phyloP scores from a whole-genome alignment of 2,329 filamentous ascomycete genomes.

The Davidsoniella virescens region DNA sequence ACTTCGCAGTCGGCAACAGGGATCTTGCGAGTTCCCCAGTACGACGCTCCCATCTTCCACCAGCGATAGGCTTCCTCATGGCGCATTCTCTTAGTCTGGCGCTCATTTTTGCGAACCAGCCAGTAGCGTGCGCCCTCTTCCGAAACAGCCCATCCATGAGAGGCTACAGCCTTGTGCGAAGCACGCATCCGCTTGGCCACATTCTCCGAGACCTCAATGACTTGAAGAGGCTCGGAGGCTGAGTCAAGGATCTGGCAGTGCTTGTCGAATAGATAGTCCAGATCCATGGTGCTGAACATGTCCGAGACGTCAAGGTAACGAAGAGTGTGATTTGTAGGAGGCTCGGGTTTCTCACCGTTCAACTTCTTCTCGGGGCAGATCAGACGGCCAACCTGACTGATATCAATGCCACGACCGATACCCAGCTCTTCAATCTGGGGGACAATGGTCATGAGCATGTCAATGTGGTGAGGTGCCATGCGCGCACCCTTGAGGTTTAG shows the following conservation, averaged over 20 bases:
- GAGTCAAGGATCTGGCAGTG: constrained; percentile 39
- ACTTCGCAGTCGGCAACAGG: constrained; percentile 86
- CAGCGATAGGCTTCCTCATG: constrained; percentile 34
- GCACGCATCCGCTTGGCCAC: constrained; percentile 49
- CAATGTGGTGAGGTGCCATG: constrained; percentile 49
- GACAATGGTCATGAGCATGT: constrained; percentile 27
- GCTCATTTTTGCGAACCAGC: constrained; percentile 42
- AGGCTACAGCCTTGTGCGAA: constrained; percentile 40
- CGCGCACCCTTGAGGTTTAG: constrained; percentile 61
- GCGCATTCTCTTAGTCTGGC: constrained; percentile 18
- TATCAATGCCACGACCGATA: constrained; percentile 49
- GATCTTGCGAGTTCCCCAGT: constrained; percentile 79
- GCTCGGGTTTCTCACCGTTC: constrained; percentile 61
- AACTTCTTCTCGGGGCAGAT: constrained; percentile 43
- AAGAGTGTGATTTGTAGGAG: constrained; percentile 46
- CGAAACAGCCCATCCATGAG: constrained; percentile 52
- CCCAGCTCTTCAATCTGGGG: constrained; percentile 47
- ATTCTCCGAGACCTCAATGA: constrained; percentile 58
- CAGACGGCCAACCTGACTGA: constrained; percentile 49
- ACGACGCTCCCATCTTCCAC: constrained; percentile 76
- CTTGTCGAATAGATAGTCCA: constrained; percentile 35
- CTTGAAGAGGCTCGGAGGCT: constrained; percentile 52
- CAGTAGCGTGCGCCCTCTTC: constrained; percentile 51
- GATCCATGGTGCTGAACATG: constrained; percentile 22
- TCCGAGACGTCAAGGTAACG: constrained; percentile 66